Evolutionary conservation across 371 early-diverging fungal genomes (phyloP).

Genomic region (Gilbertella persicaria): DNA sequence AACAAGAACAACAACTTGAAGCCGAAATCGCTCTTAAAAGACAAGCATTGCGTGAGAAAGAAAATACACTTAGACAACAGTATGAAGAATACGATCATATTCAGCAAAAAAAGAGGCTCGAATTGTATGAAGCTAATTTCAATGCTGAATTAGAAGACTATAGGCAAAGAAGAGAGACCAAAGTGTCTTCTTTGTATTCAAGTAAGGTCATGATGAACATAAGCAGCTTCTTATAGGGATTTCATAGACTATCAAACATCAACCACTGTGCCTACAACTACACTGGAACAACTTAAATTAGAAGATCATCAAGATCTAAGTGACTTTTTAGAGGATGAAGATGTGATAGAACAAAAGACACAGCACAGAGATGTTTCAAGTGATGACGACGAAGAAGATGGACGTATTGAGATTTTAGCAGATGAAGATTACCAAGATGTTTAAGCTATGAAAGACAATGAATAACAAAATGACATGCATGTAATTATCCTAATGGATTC

Average conservation of each 20-base stretch:
- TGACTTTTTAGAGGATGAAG: constrained; percentile 21
- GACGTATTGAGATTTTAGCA: constrained; percentile 34
- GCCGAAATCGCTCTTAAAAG: constrained; percentile 5
- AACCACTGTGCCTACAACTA: constrained; percentile 1
- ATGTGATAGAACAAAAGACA: background rate
- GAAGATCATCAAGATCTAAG: constrained; percentile 26
- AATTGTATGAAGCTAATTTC: constrained; percentile 46
- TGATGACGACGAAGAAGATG: constrained; percentile 16
- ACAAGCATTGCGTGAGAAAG: constrained; percentile 19
- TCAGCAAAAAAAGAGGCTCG: constrained; percentile 37
- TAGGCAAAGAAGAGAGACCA: constrained; percentile 36
- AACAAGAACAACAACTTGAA: constrained; percentile 10
- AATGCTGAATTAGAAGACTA: constrained; percentile 51
- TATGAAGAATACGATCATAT: constrained; percentile 35
- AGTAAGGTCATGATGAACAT: constrained; percentile 13
- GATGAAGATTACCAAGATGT: constrained; percentile 48
- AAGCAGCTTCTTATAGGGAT: too few relatives aligned
- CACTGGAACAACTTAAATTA: constrained; percentile 26
- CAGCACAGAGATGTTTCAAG: background rate
- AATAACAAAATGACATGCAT: too few relatives aligned
- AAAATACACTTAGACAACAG: constrained; percentile 22
- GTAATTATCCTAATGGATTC: too few relatives aligned
- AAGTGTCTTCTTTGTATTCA: constrained; percentile 44
- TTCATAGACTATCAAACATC: too few relatives aligned
- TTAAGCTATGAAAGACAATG: too few relatives aligned